Conservation (phyloP, 257 asterid species). For the Solanum sitiens region DNA sequence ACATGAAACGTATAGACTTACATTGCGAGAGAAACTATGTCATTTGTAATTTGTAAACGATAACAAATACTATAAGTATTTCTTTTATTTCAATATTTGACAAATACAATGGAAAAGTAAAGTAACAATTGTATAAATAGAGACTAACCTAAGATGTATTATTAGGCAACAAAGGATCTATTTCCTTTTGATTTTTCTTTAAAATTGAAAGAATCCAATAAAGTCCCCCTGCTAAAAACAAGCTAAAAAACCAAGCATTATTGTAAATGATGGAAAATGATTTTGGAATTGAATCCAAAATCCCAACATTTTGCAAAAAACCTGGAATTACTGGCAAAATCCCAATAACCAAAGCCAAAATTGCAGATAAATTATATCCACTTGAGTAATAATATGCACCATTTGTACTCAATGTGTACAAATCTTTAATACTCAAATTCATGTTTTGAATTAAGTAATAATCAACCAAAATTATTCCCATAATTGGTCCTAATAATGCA, state of each 20-base stretch:
- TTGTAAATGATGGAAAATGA: constrained; percentile 29
- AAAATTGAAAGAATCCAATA: constrained; percentile 33
- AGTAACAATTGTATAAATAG: neutral
- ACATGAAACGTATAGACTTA: neutral
- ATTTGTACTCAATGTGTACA: constrained; percentile 39
- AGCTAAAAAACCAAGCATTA: constrained; percentile 86
- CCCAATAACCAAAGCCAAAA: constrained; percentile 50
- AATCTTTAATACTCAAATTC: constrained; percentile 31
- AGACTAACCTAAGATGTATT: constrained; percentile 6
- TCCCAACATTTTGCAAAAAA: constrained; percentile 60
- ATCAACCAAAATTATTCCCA: constrained; percentile 55
- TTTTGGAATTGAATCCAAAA: constrained; percentile 26
- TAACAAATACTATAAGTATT: neutral
- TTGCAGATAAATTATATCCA: constrained; percentile 59
- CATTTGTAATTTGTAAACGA: neutral
- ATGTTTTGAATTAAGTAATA: constrained; percentile 39
- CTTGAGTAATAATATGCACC: constrained; percentile 62
- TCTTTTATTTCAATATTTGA: neutral
- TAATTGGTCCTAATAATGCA: constrained; percentile 80
- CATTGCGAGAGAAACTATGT: neutral
- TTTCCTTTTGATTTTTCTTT: neutral
- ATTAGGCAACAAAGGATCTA: constrained; percentile 27
- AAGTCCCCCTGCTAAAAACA: constrained; percentile 58
- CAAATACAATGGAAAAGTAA: neutral
- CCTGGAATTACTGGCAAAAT: constrained; percentile 88